Percentiles rank a stretch among this genome's conserved stretches.
Evolutionary conservation across 495 filamentous ascomycete species (phyloP).

Genomic region (Mycothermus thermophilus): DNA sequence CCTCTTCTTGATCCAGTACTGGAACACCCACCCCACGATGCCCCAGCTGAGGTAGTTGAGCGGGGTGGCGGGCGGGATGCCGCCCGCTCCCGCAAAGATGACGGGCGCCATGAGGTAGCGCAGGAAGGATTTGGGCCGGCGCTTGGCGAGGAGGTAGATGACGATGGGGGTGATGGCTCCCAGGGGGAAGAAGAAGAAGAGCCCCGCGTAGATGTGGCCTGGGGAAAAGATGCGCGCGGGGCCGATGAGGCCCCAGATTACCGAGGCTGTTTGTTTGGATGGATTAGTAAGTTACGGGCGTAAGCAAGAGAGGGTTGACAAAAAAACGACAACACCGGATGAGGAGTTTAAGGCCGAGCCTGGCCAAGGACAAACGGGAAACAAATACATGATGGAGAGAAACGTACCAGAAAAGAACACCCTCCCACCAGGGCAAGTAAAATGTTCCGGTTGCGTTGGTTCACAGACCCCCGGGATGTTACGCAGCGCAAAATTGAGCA

Average conservation of each 20-base stretch:
- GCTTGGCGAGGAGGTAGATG: conserved; percentile 41
- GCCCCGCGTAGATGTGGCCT: conserved; percentile 49
- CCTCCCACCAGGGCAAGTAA: conserved; percentile 52
- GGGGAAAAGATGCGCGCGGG: conserved; percentile 55
- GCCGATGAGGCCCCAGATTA: conserved; percentile 59
- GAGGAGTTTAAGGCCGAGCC: too few relatives aligned
- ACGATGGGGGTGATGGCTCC: conserved; percentile 43
- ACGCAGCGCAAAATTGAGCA: conserved; percentile 51
- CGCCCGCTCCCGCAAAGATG: conserved; percentile 51
- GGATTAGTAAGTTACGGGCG: neutral
- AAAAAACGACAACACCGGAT: too few relatives aligned
- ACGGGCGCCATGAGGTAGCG: conserved; percentile 51
- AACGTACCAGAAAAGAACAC: conserved; percentile 48
- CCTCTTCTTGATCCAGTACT: conserved; percentile 42
- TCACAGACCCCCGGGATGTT: conserved; percentile 50
- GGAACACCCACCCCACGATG: conserved; percentile 51
- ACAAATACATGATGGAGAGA: neutral
- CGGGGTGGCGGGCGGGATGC: conserved; percentile 53
- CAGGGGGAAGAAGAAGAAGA: conserved; percentile 50
- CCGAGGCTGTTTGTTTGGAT: conserved; percentile 27
- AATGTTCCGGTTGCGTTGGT: conserved; percentile 44
- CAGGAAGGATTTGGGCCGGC: conserved; percentile 37
- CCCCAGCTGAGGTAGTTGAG: conserved; percentile 60
- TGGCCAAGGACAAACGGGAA: neutral
- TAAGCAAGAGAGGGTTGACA: neutral